Base-by-base conservation (phyloP, 768 basidiomycete genomes). In the Dioszegia hungarica region DNA sequence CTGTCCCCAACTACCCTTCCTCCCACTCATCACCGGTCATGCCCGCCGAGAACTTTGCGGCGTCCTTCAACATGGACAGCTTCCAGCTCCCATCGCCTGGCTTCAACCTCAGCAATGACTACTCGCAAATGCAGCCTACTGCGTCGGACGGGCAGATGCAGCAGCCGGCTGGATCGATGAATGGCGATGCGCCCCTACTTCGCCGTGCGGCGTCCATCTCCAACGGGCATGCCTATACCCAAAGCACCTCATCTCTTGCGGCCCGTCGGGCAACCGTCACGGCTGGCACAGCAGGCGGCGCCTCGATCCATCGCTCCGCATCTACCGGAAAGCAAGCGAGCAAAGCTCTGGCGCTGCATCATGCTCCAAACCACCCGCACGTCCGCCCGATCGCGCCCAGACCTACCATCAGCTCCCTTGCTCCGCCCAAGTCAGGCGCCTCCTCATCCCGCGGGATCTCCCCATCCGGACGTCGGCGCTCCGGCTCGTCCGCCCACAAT, bases 351-450 rank as follows among this genome's bases (percentile, higher is more conserved):
- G 62, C 66, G 15, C 48, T 64, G 3, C 56, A 63, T 41, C 38
- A 53, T 5, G n/a, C 43, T 5, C 49, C 64, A 5, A 48, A 62
- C 44, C 64, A 66, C 27, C 64, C 62, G 19, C 56, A 60, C 29
- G 59, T 63, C 34, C 46, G 66, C 36, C 49, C 62, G 0, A 66
- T 66, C 45, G 54, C 64, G 34, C 66, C 62, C 8, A 71, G 62
- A 62, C 57, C 66, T 14, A 11, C 39, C 20, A 17, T 46, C 39
- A 38, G 49, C n/a, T 53, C 47, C 27, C 59, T 60, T 29, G 39
- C 29, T 17, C 43, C 46, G 17, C 45, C 59, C 15, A 49, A 47
- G 37, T 14, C 36, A 2, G 59, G 38, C 34, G 9, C 29, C 14
- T 47, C 50, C 49, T 14, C 20, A 12, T 45, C 49, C 8, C 44